Conservation (phyloP, 176 grass and related monocot genomes). For the Melocanna baccifera region DNA sequence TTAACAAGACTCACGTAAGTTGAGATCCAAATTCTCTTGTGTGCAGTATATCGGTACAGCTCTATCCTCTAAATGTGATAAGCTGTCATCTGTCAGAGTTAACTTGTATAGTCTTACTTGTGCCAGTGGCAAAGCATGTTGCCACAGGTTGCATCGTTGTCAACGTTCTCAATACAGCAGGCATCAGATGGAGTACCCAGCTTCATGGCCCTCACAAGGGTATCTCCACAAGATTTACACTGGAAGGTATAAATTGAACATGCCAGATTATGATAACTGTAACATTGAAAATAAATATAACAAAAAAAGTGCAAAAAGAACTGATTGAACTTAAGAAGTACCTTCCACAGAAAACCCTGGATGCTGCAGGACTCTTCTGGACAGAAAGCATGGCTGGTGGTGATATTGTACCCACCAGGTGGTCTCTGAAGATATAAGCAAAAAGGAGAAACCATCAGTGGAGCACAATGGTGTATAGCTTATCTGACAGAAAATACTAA, state of each 20-base stretch:
- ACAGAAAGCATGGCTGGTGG: constrained; percentile 57
- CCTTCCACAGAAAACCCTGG: constrained; percentile 46
- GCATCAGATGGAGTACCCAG: constrained; percentile 45
- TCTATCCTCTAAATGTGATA: neutral
- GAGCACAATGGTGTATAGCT: neutral
- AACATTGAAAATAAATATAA: neutral
- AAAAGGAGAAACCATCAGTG: constrained; percentile 25
- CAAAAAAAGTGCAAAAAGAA: neutral
- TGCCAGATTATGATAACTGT: constrained; percentile 9
- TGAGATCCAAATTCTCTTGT: no score
- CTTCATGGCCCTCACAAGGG: constrained; percentile 33
- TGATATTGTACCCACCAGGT: constrained; percentile 60
- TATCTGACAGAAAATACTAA: constrained; percentile 30
- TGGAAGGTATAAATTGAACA: constrained; percentile 39
- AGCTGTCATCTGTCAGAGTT: neutral
- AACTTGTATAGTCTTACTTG: constrained; percentile 48
- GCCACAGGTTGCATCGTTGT: constrained; percentile 34
- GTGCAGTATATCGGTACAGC: no score
- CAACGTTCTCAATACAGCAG: constrained; percentile 55
- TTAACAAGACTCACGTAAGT: no score
- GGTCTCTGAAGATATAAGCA: constrained; percentile 54
- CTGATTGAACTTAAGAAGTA: constrained; percentile 25
- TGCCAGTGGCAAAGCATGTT: constrained; percentile 61
- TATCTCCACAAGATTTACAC: constrained; percentile 54
- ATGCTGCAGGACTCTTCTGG: constrained; percentile 30